phyloP scores from a whole-genome alignment of 345 rosid species.

The Hibiscus tridactylites region DNA sequence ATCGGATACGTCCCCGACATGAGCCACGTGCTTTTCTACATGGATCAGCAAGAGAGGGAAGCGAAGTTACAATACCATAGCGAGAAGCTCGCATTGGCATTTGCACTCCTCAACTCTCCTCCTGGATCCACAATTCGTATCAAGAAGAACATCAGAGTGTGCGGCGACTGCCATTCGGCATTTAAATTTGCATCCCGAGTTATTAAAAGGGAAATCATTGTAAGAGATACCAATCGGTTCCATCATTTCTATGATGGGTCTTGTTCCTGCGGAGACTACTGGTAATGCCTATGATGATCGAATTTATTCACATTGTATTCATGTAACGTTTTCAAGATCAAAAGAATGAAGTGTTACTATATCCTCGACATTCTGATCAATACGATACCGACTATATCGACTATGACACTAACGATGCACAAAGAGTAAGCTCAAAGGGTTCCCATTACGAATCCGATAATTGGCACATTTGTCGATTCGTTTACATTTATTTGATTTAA shows the following conservation, averaged over 20 bases:
- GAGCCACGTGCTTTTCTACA: constrained; percentile 39
- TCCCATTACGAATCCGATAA: too few relatives aligned
- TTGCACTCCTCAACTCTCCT: constrained; percentile 40
- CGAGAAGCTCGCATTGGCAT: constrained; percentile 58
- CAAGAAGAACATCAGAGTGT: constrained; percentile 53
- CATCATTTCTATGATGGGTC: constrained; percentile 45
- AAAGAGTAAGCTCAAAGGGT: too few relatives aligned
- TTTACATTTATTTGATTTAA: too few relatives aligned
- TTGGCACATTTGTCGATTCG: too few relatives aligned
- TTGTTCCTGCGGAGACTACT: constrained; percentile 49
- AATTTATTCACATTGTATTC: too few relatives aligned
- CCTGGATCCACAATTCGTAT: constrained; percentile 41
- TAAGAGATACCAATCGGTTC: constrained; percentile 50
- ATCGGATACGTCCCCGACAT: constrained; percentile 44
- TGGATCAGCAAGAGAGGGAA: constrained; percentile 41
- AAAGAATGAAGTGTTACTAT: too few relatives aligned
- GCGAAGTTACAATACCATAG: constrained; percentile 43
- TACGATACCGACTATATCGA: too few relatives aligned
- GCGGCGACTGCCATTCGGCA: constrained; percentile 53
- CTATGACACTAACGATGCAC: too few relatives aligned
- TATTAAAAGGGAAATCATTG: constrained; percentile 32
- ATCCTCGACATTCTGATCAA: too few relatives aligned
- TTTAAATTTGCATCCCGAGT: constrained; percentile 38
- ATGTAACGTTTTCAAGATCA: too few relatives aligned
- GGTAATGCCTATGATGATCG: constrained; percentile 17